Conservation (phyloP, 2,329 filamentous ascomycete species). For the Hymenoscyphus repandus region DNA sequence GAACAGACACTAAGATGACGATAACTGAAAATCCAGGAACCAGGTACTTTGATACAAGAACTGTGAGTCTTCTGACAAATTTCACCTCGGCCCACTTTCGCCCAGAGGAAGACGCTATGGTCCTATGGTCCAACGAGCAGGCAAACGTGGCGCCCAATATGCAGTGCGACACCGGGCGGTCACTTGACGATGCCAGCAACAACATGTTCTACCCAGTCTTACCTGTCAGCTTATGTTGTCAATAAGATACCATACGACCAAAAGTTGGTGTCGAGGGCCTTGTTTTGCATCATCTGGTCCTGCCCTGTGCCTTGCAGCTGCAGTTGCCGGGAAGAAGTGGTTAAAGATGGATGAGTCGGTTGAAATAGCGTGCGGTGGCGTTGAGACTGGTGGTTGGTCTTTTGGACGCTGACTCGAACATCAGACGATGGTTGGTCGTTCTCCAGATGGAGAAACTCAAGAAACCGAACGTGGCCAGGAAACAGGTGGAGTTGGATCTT, state of each 20-base stretch:
- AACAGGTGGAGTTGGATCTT: too few species aligned
- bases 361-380: conserved; percentile 3
- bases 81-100: neutral
- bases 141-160: neutral
- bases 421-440: conserved; percentile 3
- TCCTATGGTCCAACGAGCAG: neutral
- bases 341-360: neutral
- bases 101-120: neutral
- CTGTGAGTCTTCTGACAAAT: conserved; percentile 1
- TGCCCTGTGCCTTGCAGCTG: conserved; percentile 17
- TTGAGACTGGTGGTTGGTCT: neutral
- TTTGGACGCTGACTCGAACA: conserved; percentile 1
- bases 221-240: conserved; percentile 9
- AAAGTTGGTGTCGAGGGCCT: neutral
- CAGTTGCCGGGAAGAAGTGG: conserved; percentile 4
- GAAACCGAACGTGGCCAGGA: too few species aligned
- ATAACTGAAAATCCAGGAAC: conserved; percentile 6
- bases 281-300: conserved; percentile 14
- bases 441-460: neutral
- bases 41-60: conserved; percentile 6
- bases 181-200: conserved; percentile 6
- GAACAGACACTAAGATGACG: neutral
- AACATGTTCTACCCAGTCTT: conserved; percentile 3
- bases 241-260: neutral
- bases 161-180: conserved; percentile 5